Evolutionary conservation across 257 asterid genomes (phyloP).

Genomic region (Salvia hispanica): DNA sequence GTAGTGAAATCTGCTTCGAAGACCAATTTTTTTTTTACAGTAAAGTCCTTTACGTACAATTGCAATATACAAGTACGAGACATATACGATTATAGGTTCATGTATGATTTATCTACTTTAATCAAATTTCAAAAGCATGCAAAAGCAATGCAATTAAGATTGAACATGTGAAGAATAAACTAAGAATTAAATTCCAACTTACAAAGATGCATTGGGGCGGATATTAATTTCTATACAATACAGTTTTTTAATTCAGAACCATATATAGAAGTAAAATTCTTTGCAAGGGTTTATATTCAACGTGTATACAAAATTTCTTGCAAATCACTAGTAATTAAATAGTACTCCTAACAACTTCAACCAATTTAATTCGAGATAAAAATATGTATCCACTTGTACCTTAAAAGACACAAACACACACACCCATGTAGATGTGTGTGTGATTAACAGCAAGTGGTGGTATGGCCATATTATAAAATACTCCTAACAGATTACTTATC

Average conservation of each 20-base stretch:
- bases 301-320: no score
- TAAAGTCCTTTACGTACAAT: no score
- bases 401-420: slow-evolving; percentile 26
- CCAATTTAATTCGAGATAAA: not conserved
- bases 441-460: slow-evolving; percentile 12
- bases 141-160: not conserved
- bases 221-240: not conserved
- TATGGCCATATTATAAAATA: slow-evolving; percentile 27
- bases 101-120: not conserved
- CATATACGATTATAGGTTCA: no score
- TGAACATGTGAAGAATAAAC: not conserved
- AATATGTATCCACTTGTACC: slow-evolving; percentile 34
- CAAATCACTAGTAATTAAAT: no score
- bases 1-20: no score
- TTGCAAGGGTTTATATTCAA: no score
- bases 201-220: not conserved
- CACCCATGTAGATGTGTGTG: slow-evolving; percentile 14
- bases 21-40: no score
- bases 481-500: slow-evolving; percentile 3
- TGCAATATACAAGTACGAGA: no score
- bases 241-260: no score
- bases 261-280: no score
- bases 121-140: not conserved
- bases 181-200: not conserved
- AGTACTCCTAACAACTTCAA: no score